Evolutionary conservation across 192 early-diverging fungal species (phyloP).

Genomic region (Chytriomyces hyalinus): DNA sequence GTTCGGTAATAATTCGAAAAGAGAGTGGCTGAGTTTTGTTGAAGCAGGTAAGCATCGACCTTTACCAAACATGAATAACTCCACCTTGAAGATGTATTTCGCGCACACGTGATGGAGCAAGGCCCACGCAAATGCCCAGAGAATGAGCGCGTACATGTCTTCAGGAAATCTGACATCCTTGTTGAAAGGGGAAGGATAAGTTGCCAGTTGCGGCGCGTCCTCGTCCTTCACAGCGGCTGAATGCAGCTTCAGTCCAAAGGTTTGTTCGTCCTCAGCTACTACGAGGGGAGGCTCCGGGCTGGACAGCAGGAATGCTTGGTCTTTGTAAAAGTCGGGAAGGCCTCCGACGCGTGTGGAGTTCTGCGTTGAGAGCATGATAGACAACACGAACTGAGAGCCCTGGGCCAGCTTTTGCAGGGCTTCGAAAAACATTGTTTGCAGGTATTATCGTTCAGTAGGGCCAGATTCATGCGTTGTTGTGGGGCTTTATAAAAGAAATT

Average conservation of each 20-base stretch:
- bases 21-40: not conserved
- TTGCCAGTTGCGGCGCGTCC: not conserved
- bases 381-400: constrained; percentile 17
- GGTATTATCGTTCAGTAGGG: too few relatives aligned
- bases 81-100: constrained; percentile 18
- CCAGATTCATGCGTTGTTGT: too few relatives aligned
- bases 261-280: not conserved
- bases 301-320: not conserved
- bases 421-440: constrained; percentile 2
- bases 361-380: constrained; percentile 22
- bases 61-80: not conserved
- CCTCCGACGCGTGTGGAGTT: not conserved
- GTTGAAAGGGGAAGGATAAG: constrained; percentile 29
- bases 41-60: not conserved
- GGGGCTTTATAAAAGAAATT: too few relatives aligned
- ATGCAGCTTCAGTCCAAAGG: not conserved
- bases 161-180: constrained; percentile 34
- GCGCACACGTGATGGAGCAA: constrained; percentile 10
- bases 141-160: constrained; percentile 30
- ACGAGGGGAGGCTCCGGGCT: too few relatives aligned
- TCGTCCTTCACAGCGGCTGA: not conserved
- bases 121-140: constrained; percentile 38
- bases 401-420: not conserved
- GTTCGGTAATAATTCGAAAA: not conserved
- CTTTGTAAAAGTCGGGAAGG: not conserved